Conservation (phyloP, 495 filamentous ascomycete species). For the Pyrenula aspistea region DNA sequence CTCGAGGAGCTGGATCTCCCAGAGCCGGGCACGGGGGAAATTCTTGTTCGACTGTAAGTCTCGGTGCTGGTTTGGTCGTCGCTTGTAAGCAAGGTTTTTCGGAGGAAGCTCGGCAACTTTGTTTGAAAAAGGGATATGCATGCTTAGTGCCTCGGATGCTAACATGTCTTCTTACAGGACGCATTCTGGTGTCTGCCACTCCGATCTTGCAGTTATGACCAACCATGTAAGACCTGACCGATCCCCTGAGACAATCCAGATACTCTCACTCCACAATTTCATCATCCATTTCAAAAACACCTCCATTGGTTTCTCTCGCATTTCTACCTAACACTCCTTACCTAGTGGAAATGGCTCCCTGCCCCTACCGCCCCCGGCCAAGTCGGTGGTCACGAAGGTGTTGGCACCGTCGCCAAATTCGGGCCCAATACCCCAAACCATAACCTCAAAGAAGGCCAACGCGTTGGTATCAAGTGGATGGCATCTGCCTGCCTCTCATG, state of each 20-base stretch:
- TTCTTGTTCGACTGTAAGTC: constrained; percentile 52
- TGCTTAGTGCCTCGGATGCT: neutral
- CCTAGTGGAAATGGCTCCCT: constrained; percentile 43
- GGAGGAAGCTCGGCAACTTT: no score
- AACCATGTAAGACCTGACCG: constrained; percentile 15
- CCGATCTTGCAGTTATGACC: constrained; percentile 51
- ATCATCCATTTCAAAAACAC: neutral
- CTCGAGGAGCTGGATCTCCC: constrained; percentile 54
- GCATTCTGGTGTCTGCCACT: constrained; percentile 61
- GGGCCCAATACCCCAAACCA: constrained; percentile 28
- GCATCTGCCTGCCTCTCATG: constrained; percentile 36
- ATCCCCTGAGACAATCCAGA: neutral
- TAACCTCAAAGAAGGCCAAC: constrained; percentile 50
- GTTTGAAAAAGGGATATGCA: no score
- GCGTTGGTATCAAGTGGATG: constrained; percentile 51
- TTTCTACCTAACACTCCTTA: constrained; percentile 6
- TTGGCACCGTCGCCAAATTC: constrained; percentile 49
- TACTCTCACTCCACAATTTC: neutral
- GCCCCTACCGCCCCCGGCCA: constrained; percentile 51
- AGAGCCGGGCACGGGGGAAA: constrained; percentile 49
- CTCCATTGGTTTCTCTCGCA: neutral
- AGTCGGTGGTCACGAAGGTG: constrained; percentile 53
- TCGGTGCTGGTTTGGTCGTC: neutral
- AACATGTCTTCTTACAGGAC: constrained; percentile 25
- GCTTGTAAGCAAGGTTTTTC: no score